Evolutionary conservation across 371 early-diverging fungal genomes (phyloP).

Genomic region (Rhizopus arrhizus): DNA sequence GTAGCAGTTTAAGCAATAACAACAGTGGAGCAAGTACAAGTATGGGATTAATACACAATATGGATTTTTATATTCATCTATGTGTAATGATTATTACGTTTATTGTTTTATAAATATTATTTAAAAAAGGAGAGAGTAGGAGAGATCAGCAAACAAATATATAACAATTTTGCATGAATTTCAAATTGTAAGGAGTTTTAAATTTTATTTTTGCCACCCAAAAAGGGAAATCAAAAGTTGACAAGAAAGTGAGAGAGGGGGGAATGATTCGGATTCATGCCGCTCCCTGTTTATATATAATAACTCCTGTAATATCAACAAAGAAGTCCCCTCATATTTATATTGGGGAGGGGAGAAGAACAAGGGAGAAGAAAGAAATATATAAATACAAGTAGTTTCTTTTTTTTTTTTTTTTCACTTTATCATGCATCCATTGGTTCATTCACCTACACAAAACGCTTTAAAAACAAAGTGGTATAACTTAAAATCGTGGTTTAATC

Average conservation of each 20-base stretch:
- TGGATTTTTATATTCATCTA: neutral
- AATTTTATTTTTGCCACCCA: slow-evolving; percentile 3
- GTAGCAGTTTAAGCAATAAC: neutral
- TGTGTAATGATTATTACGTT: slow-evolving; percentile 4
- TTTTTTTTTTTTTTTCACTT: slow-evolving; percentile 1
- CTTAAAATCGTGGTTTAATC: slow-evolving; percentile 30
- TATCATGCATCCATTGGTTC: slow-evolving; percentile 21
- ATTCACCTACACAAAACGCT: slow-evolving; percentile 18
- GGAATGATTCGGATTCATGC: slow-evolving; percentile 1
- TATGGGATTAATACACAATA: neutral
- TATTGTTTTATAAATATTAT: slow-evolving; percentile 1
- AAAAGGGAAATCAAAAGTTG: neutral
- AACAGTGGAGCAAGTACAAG: neutral
- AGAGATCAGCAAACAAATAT: neutral
- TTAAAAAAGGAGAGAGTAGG: slow-evolving; percentile 5
- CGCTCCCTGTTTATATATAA: slow-evolving; percentile 1
- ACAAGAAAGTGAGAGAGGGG: slow-evolving; percentile 3
- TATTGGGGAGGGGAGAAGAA: neutral
- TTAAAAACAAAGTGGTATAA: slow-evolving; percentile 26
- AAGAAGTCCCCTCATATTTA: slow-evolving; percentile 3
- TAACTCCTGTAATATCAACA: slow-evolving; percentile 1
- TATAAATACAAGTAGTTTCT: neutral
- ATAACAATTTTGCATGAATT: neutral
- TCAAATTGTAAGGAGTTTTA: neutral
- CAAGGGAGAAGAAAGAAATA: neutral